Evolutionary conservation across 371 early-diverging fungal species (phyloP), one percentile per base, ranked within the genome.

Genomic region (Sporodiniella umbellata): DNA sequence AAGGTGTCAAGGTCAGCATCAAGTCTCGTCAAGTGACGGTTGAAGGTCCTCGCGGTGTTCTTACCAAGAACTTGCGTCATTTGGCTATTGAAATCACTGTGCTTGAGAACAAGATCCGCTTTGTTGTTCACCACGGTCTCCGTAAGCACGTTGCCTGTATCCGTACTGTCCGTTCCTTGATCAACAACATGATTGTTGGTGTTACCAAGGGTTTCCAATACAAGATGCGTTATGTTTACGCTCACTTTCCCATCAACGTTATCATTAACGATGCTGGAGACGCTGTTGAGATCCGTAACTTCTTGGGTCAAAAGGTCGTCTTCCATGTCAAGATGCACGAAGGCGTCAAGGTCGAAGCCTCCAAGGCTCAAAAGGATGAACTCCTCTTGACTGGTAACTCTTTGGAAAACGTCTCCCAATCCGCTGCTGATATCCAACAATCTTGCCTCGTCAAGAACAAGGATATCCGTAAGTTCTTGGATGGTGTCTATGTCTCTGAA

Each of bases 211-310:
- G 99, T 53, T 99, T 88, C 90, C 84, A 90, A 77, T 99, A 99
- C 92, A 96, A 94, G 86, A 89, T 99, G 94, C 97, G 98, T 64
- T 96, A 93, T 70, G 99, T 96, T 50, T 97, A 98, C 69, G 97
- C 98, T 58, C 99, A 99, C 84, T 99, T 99, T 82, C 99, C 99
- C 80, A 99, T 99, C 88, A 95, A 94, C 85, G 92, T 93, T 62
- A 91, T 88, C 73, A 86, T 99, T 58, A 73, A 81, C 62, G 86
- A 94, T 56, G 79, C 75, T 56, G 90, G 87, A 51, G 87, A 87
- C 66, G 74, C 72, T 26, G 87, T 96, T 35, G 96, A 98, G 79
- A 92, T 99, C 80, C 94, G 99, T 69, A 99, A 99, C 90, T 99
- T 97, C 85, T 81, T 99, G 64, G 99, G 99, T 66, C 94, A 98